phyloP scores from a whole-genome alignment of 129 eudicot genomes.

The Logfia minima region DNA sequence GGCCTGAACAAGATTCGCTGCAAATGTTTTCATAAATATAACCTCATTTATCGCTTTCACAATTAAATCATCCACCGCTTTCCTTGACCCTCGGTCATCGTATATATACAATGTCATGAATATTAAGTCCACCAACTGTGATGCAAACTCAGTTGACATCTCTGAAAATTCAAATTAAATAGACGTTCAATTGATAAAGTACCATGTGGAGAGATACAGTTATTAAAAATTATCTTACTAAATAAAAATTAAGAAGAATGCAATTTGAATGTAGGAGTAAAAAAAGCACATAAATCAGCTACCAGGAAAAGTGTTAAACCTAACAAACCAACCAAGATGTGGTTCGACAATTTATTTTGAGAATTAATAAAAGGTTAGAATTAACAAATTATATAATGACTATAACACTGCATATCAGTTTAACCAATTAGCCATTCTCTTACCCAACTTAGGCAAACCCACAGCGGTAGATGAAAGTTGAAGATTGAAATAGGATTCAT shows the following conservation, averaged over 20 bases:
- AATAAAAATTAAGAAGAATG: background rate
- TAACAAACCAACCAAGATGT: background rate
- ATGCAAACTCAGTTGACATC: conserved; percentile 67
- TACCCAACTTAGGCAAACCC: background rate
- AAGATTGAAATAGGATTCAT: background rate
- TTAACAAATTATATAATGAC: background rate
- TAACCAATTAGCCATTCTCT: background rate
- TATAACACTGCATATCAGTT: background rate
- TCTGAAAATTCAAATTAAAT: conserved; percentile 38
- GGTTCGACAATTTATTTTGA: background rate
- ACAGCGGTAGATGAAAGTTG: background rate
- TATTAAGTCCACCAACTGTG: conserved; percentile 68
- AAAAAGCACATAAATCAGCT: background rate
- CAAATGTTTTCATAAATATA: conserved; percentile 81
- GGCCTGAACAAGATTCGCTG: conserved; percentile 81
- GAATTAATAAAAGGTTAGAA: background rate
- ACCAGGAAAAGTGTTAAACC: background rate
- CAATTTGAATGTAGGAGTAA: background rate
- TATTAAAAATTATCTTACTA: background rate
- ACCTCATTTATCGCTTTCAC: conserved; percentile 48
- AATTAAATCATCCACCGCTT: conserved; percentile 80
- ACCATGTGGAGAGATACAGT: background rate
- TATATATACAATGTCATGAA: conserved; percentile 68
- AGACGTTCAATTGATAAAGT: too few relatives aligned
- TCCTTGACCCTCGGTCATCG: conserved; percentile 91